A percentile compares a stretch with the other conserved stretches of the same genome.
Conservation (phyloP, 768 basidiomycete species). For the Filobasidium wieringae region DNA sequence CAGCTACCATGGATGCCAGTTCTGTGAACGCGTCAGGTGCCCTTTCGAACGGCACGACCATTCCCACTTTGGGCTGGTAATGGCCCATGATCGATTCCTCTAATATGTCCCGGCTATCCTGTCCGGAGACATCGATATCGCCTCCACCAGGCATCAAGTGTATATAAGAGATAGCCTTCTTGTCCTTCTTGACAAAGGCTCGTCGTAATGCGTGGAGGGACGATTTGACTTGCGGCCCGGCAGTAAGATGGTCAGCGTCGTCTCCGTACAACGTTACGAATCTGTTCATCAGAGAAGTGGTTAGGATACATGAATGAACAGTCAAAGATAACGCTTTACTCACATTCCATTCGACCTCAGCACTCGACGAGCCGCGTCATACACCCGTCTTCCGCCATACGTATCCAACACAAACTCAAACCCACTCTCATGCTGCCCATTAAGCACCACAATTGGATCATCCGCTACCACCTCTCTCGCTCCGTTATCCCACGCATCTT, state of each 20-base stretch:
- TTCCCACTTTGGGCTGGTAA: slow-evolving; percentile 23
- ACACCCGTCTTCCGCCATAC: slow-evolving; percentile 64
- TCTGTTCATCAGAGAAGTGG: slow-evolving; percentile 23
- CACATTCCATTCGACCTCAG: slow-evolving; percentile 44
- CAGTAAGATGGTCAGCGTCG: slow-evolving; percentile 22
- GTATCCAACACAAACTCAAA: slow-evolving; percentile 79
- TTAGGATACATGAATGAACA: not conserved
- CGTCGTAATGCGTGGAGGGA: slow-evolving; percentile 26
- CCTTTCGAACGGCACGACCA: slow-evolving; percentile 27
- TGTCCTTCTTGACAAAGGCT: slow-evolving; percentile 31
- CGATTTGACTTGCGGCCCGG: slow-evolving; percentile 12
- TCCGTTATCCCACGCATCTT: slow-evolving; percentile 53
- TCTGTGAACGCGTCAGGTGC: slow-evolving; percentile 28
- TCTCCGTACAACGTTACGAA: slow-evolving; percentile 77
- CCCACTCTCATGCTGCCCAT: slow-evolving; percentile 42
- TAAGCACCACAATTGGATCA: slow-evolving; percentile 45
- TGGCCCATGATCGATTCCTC: slow-evolving; percentile 28
- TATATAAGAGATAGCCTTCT: slow-evolving; percentile 25
- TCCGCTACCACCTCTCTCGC: slow-evolving; percentile 66
- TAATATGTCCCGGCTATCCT: slow-evolving; percentile 33
- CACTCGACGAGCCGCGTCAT: slow-evolving; percentile 55
- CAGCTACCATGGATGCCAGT: slow-evolving; percentile 4
- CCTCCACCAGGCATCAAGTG: slow-evolving; percentile 30
- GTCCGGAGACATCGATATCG: slow-evolving; percentile 32
- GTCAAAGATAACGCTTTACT: slow-evolving; percentile 12